Percentiles rank a stretch among this genome's conserved stretches.
Conservation (phyloP, 306 rosid genomes). For the Sesbania bispinosa region DNA sequence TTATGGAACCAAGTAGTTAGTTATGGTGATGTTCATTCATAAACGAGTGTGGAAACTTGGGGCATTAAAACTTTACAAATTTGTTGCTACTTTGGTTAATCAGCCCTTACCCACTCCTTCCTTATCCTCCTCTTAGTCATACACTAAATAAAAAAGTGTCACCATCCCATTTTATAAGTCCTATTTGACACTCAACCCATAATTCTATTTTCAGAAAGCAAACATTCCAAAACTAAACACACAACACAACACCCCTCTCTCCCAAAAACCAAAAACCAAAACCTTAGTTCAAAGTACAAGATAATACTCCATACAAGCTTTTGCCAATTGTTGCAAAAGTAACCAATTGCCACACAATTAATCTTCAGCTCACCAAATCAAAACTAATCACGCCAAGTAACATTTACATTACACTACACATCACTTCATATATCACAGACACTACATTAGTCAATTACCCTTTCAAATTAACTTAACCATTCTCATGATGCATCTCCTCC, state of each 20-base stretch:
- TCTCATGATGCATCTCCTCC: slow-evolving; percentile 19
- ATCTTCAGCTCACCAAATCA: slow-evolving; percentile 64
- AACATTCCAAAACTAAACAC: neutral
- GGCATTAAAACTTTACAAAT: slow-evolving; percentile 5
- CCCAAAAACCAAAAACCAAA: neutral
- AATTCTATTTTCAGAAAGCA: neutral
- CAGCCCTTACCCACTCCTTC: slow-evolving; percentile 48
- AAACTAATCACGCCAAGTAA: slow-evolving; percentile 63
- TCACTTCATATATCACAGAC: neutral
- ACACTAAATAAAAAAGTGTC: neutral
- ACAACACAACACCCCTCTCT: too few species aligned
- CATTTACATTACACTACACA: neutral
- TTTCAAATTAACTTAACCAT: neutral
- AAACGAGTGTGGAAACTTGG: neutral
- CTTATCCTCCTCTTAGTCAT: slow-evolving; percentile 23
- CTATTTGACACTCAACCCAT: neutral
- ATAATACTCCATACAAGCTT: too few species aligned
- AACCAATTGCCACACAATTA: neutral
- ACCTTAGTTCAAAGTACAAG: neutral
- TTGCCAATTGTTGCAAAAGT: neutral
- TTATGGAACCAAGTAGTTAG: neutral
- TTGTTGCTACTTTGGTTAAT: slow-evolving; percentile 45
- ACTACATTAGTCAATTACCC: neutral
- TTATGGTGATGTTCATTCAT: neutral
- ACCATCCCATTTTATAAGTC: neutral